These are phyloP conservation scores for Yamadazyma spencermartinsiae DNA, from an alignment of 1,139 yeast genomes.

Conservation along the genomic window DNA sequence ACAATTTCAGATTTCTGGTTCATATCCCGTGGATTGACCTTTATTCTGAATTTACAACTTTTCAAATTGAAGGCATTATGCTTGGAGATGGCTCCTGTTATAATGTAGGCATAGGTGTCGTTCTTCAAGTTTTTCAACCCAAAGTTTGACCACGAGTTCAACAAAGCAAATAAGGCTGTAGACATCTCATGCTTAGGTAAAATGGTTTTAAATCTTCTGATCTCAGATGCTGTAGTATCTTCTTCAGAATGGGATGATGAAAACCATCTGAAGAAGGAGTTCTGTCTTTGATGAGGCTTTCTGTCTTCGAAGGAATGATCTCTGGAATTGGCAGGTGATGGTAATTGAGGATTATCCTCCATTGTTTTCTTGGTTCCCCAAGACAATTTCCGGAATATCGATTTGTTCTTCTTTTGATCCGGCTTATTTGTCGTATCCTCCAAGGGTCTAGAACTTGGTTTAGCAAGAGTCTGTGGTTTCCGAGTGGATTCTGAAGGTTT, in stretches of 20 bases:
- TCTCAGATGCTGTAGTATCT: constrained; percentile 25
- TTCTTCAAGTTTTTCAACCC: constrained; percentile 61
- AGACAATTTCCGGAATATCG: constrained; percentile 66
- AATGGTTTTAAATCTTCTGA: constrained; percentile 42
- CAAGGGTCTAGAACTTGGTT: constrained; percentile 16
- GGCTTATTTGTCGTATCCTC: constrained; percentile 24
- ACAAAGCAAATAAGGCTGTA: constrained; percentile 61
- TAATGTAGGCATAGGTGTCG: constrained; percentile 42
- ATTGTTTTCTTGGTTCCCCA: constrained; percentile 48
- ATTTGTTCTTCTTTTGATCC: constrained; percentile 40
- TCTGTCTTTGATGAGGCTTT: constrained; percentile 24
- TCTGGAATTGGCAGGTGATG: constrained; percentile 41
- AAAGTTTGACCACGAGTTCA: constrained; percentile 69
- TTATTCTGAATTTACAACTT: constrained; percentile 63
- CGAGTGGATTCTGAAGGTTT: constrained; percentile 7
- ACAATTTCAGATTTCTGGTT: constrained; percentile 48
- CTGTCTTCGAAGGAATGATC: constrained; percentile 34
- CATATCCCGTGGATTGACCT: constrained; percentile 41
- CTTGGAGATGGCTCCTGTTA: constrained; percentile 62
- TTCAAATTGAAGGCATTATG: constrained; percentile 62
- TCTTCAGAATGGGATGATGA: constrained; percentile 25
- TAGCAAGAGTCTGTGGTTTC: constrained; percentile 8
- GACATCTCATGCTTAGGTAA: constrained; percentile 58
- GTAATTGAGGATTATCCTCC: constrained; percentile 31
- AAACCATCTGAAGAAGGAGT: constrained; percentile 47